A percentile compares a stretch with the other conserved stretches of the same genome.
phyloP scores from a whole-genome alignment of 2,329 filamentous ascomycete genomes.

The Hypomyces rosellus region DNA sequence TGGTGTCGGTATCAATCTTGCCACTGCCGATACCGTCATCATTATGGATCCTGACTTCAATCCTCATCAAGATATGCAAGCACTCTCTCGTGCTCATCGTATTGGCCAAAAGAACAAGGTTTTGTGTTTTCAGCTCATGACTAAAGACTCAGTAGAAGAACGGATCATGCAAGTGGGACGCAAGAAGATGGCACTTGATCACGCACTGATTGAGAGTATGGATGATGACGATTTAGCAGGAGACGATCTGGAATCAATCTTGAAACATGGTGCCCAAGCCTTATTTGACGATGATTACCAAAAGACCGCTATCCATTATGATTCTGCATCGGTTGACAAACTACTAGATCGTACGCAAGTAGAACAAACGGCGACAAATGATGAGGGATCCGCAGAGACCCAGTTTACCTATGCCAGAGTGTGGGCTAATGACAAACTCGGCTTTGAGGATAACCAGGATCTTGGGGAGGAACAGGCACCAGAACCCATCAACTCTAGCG shows the following conservation, averaged over 20 bases:
- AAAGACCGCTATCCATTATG: slow-evolving; percentile 72
- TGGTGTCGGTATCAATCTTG: slow-evolving; percentile 94
- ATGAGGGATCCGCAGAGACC: slow-evolving; percentile 62
- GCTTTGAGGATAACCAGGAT: slow-evolving; percentile 57
- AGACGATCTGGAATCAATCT: slow-evolving; percentile 77
- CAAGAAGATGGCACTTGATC: slow-evolving; percentile 93
- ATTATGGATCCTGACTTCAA: slow-evolving; percentile 98
- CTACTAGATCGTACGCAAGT: slow-evolving; percentile 81
- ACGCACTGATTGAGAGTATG: slow-evolving; percentile 89
- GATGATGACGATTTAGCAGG: slow-evolving; percentile 73
- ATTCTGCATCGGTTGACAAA: slow-evolving; percentile 74
- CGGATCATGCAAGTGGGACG: slow-evolving; percentile 94
- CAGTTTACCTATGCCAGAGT: slow-evolving; percentile 87
- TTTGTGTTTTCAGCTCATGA: slow-evolving; percentile 90
- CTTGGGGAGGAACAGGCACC: slow-evolving; percentile 45
- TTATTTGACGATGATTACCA: slow-evolving; percentile 72
- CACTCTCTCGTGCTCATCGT: slow-evolving; percentile 85
- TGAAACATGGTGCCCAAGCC: slow-evolving; percentile 80
- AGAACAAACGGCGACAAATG: slow-evolving; percentile 61
- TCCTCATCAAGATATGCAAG: slow-evolving; percentile 95
- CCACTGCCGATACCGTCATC: slow-evolving; percentile 94
- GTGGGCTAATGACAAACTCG: slow-evolving; percentile 77
- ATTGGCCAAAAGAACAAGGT: slow-evolving; percentile 97
- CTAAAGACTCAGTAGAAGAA: slow-evolving; percentile 81
- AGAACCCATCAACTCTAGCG: slow-evolving; percentile 53